Conservation (phyloP, 805 yeast genomes). For the Starmera amethionina region DNA sequence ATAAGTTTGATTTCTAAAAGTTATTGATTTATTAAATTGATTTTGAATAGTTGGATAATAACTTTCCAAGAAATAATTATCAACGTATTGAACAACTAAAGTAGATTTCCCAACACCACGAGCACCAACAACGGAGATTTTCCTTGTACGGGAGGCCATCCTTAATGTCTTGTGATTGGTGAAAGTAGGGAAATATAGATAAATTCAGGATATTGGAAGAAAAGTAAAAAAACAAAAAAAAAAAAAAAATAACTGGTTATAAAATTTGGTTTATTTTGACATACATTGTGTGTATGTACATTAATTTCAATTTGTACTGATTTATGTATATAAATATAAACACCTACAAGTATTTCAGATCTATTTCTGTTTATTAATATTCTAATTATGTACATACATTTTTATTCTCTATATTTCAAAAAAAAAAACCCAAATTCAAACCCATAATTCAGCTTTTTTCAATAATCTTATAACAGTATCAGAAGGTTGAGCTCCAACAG, state of each 20-base stretch:
- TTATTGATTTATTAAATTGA: constrained; percentile 63
- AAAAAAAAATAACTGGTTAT: no score
- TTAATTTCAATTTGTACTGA: no score
- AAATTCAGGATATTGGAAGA: no score
- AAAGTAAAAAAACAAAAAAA: no score
- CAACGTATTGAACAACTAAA: constrained; percentile 74
- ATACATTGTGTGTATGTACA: no score
- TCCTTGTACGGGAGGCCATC: constrained; percentile 37
- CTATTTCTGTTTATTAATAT: no score
- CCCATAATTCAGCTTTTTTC: constrained; percentile 62
- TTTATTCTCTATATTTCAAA: no score
- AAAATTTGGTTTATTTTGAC: no score
- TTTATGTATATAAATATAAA: no score
- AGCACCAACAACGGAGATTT: constrained; percentile 80
- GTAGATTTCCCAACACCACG: constrained; percentile 86
- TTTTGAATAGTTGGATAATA: constrained; percentile 90
- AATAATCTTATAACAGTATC: constrained; percentile 70
- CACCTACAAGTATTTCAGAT: no score
- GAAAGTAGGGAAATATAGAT: no score
- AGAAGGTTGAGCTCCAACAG: constrained; percentile 94
- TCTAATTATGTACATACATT: no score
- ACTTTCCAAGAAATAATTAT: constrained; percentile 78
- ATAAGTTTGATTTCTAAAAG: constrained; percentile 63
- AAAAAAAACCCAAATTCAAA: not conserved
- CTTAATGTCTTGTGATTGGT: not conserved